Evolutionary conservation across 176 grass and related monocot species (phyloP).

Genomic region (Avena atlantica): DNA sequence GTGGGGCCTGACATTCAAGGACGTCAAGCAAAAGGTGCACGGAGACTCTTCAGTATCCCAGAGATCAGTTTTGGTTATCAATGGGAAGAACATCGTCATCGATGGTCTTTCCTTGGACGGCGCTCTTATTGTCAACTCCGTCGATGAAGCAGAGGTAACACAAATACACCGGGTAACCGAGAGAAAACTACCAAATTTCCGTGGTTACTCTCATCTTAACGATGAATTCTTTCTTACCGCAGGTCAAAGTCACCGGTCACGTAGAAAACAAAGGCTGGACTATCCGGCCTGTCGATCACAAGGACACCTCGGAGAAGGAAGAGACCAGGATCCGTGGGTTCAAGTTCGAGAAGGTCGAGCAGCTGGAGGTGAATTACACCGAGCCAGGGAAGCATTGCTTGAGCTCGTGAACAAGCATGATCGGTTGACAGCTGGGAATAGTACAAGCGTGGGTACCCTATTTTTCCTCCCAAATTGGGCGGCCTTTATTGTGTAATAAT

Average conservation of each 20-base stretch:
- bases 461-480: background rate
- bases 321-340: slow-evolving; percentile 84
- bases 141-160: slow-evolving; percentile 83
- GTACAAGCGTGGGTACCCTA: background rate
- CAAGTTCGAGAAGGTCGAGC: slow-evolving; percentile 77
- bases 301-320: slow-evolving; percentile 71
- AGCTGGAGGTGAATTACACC: slow-evolving; percentile 63
- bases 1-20: slow-evolving; percentile 79
- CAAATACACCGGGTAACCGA: background rate
- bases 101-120: slow-evolving; percentile 77
- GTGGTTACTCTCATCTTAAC: background rate
- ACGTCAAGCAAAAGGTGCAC: slow-evolving; percentile 65
- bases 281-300: slow-evolving; percentile 69
- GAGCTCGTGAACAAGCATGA: slow-evolving; percentile 37
- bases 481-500: background rate
- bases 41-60: slow-evolving; percentile 58
- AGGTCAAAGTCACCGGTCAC: slow-evolving; percentile 67
- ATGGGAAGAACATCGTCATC: slow-evolving; percentile 57
- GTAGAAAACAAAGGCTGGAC: slow-evolving; percentile 72
- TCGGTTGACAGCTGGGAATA: background rate
- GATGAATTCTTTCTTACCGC: background rate
- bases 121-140: slow-evolving; percentile 68
- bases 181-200: background rate
- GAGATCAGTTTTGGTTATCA: slow-evolving; percentile 71
- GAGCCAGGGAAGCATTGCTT: slow-evolving; percentile 51